Conservation (phyloP, 139 green algal species). For the Tetradesmus lagerheimii region DNA sequence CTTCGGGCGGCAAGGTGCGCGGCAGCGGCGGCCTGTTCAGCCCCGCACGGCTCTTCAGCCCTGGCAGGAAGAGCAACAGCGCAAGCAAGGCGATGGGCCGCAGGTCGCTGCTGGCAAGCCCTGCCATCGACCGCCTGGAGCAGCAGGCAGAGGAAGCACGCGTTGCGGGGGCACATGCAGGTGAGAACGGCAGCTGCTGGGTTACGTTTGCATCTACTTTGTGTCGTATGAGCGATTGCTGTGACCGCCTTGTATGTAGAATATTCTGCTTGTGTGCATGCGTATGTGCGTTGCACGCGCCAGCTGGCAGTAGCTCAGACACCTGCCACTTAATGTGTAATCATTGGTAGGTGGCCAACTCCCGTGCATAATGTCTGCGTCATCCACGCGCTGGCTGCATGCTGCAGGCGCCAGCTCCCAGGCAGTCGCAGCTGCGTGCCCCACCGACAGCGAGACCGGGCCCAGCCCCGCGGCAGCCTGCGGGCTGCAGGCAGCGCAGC, state of each 20-base stretch:
- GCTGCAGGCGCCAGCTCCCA: neutral
- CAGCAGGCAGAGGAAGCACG: neutral
- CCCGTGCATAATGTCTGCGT: neutral
- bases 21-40: constrained; percentile 19
- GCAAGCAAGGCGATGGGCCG: neutral
- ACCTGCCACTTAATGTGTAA: no score
- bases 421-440: neutral
- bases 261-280: no score
- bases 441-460: neutral
- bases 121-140: neutral
- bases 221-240: no score
- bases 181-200: neutral
- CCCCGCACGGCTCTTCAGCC: neutral
- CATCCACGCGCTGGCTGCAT: neutral
- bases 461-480: constrained; percentile 12
- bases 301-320: neutral
- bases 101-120: constrained; percentile 2
- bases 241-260: no score
- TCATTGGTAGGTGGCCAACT: neutral
- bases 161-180: constrained; percentile 3
- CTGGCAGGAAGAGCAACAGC: constrained; percentile 3
- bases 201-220: neutral
- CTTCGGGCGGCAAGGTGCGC: constrained; percentile 15
- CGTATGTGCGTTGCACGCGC: no score
- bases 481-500: constrained; percentile 3